Base-by-base conservation (phyloP, 1,284 basidiomycete species). In the Papiliotrema flavescens region DNA sequence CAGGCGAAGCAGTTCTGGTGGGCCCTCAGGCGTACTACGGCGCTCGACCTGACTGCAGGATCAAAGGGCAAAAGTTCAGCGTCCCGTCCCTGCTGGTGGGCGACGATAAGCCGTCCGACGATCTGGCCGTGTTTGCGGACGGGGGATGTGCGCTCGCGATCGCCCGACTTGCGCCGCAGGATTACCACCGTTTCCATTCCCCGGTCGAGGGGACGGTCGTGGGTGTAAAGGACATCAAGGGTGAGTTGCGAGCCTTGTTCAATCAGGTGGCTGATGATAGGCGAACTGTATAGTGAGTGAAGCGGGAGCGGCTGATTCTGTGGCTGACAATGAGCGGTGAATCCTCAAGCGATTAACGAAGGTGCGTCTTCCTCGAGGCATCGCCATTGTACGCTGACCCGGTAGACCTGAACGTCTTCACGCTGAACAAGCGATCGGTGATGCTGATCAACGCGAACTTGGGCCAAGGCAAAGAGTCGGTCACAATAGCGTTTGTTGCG, bases 161-260 rank as follows among this genome's bases (percentile, higher is more conserved):
- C 15, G 50, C 64, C 17, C 81, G 87, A 20, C 81, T 90, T 17
- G 88, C 88, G 0, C 89, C 88, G 0, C 83, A 85, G 36, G 90
- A 92, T 69, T 92, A 91, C 64, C 89, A 91, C 68, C 83, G 89
- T 22, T 92, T 89, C 80, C 90, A 92, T 65, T 83, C 83, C 26
- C 89, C 89, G 1, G 79, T 86, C 24, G 84, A 86, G 51, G 87
- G 82, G 20, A 80, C 76, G n/a, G 72, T 80, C 2, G 79, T 75
- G 2, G 76, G 82, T 53, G 77, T 87, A 4, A 74, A 73, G 42
- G 69, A 73, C 47, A 78, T 80, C 47, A 57, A 67, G 6, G 80
- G 78, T 19, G 67, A 68, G 60, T 75, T 65, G 53, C 46, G 41
- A 17, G 17, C 35, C 17, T 56, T 51, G 17, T 52, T 14, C 32